phyloP scores from a whole-genome alignment of 805 yeast species.

The Wickerhamomyces canadensis region DNA sequence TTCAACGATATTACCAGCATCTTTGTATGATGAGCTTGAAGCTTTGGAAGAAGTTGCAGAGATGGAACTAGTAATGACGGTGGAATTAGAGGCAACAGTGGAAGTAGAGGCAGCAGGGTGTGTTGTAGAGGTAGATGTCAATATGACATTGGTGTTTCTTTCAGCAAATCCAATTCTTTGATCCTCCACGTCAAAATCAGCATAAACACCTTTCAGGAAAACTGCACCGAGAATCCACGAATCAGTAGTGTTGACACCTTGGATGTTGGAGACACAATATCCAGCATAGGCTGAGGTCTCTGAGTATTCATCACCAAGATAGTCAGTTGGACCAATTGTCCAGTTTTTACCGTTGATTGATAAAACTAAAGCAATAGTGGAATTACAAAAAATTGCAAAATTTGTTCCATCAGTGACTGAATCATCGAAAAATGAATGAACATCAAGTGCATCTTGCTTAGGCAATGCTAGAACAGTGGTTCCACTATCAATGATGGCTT shows the following conservation, averaged over 20 bases:
- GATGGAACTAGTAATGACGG: neutral
- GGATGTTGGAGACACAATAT: slow-evolving; percentile 59
- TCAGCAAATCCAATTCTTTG: slow-evolving; percentile 49
- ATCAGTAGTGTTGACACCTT: slow-evolving; percentile 42
- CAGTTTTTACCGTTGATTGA: slow-evolving; percentile 40
- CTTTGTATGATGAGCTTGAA: neutral
- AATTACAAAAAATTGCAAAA: slow-evolving; percentile 55
- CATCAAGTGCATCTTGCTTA: slow-evolving; percentile 42
- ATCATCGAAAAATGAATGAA: slow-evolving; percentile 47
- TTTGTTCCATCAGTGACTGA: slow-evolving; percentile 56
- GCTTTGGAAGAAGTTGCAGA: neutral
- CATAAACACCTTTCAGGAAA: slow-evolving; percentile 48
- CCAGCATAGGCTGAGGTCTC: slow-evolving; percentile 33
- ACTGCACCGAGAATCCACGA: slow-evolving; percentile 65
- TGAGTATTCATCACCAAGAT: slow-evolving; percentile 44
- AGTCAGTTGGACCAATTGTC: slow-evolving; percentile 37
- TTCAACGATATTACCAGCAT: neutral
- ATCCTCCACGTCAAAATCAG: slow-evolving; percentile 51
- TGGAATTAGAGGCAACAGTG: slow-evolving; percentile 2
- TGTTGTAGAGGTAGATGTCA: slow-evolving; percentile 23
- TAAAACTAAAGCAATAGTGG: slow-evolving; percentile 35
- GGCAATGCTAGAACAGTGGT: slow-evolving; percentile 59
- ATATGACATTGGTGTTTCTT: slow-evolving; percentile 27
- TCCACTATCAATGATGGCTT: slow-evolving; percentile 58
- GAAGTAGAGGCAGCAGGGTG: slow-evolving; percentile 2